Base-by-base conservation (phyloP, 352 stramenopile species). In the Globisporangium spinosum region DNA sequence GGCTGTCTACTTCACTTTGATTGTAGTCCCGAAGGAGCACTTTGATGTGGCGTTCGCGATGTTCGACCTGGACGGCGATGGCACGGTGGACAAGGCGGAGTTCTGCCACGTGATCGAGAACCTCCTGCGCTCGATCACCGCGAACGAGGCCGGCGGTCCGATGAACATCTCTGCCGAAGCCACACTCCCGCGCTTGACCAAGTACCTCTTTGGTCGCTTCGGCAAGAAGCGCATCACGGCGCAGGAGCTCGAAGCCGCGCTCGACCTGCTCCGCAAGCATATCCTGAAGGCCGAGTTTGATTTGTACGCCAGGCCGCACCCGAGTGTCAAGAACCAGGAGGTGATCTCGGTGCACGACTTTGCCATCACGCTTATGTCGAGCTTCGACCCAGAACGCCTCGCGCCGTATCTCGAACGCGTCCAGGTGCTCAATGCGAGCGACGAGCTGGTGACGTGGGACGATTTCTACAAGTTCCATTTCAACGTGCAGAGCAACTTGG, bases 11-110 rank as follows among this genome's bases (percentile, higher is more conserved):
- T 9, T 65, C 3, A 35, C 15, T 29, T 23, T 56, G 13, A n/a
- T 25, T 57, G 15, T 60, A 93, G 85, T 94, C 63, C 86, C 86
- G 0, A 81, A 83, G 51, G 79, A 91, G 61, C 82, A 91, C 63
- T 94, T 94, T 60, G 78, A 87, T 32, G 83, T 94, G 45, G 83
- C 82, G 56, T 94, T 94, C 64, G 87, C 74, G 66, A 92, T 94
- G 83, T 88, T 94, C 47, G 83, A 94, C 66, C 63, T 92, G 35
- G 83, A 94, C 57, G 79, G 81, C 29, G 82, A 94, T 64, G 86
- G 84, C 53, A 73, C 81, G 12, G 86, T 94, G 40, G 75, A 90
- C 70, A 92, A 92, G 66, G 70, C 68, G 13, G 82, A 94, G 74
- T 92, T 92, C 61, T 86, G 80, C 49, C 67, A 87, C 58, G 82